Evolutionary conservation across 176 grass and related monocot genomes (phyloP), one percentile per base, ranked within the genome.

Genomic region (Ensete ventricosum): DNA sequence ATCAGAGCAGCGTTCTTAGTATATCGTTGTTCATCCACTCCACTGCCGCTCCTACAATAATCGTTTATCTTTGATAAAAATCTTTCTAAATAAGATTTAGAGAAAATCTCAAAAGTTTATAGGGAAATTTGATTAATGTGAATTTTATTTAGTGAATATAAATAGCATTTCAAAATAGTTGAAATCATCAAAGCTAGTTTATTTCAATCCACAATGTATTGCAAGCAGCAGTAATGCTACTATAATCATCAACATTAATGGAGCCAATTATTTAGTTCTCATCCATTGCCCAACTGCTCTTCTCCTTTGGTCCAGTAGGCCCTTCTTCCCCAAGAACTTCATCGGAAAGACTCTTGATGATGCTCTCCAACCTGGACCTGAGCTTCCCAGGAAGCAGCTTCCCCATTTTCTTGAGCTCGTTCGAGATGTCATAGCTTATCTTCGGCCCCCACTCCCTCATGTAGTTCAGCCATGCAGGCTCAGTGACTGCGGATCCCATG

Each of bases 221-320:
- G 34, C 3, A 43, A 43, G 34, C 3, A 5, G 34, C 34, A 43
- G 34, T 43, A 43, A 43, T 43, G 34, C 34, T 43, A 6, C 34
- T 43, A 43, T 43, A 43, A 43, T 43, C 34, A 43, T 43, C 34
- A 43, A 43, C 34, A 6, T 6, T 43, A 43, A 43, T 43, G 34
- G 34, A 43, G 3, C 34, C 34, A 5, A 43, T 3, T 43, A 58
- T 58, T 17, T 84, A 73, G 13, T 79, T 75, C 78, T 96, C 89
- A 69, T 96, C 89, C 20, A 81, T 75, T 9, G 73, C 81, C 92
- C 92, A 96, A 62, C 64, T 89, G 8, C 71, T 82, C 51, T 88
- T 91, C 59, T 67, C 77, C 73, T 89, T 96, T 20, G 92, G 92
- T 71, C 92, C 92, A 16, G 82, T 87, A 9, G 92, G 92, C 10